phyloP scores from a whole-genome alignment of 2,329 filamentous ascomycete genomes.

The Lachnellula subtilissima region DNA sequence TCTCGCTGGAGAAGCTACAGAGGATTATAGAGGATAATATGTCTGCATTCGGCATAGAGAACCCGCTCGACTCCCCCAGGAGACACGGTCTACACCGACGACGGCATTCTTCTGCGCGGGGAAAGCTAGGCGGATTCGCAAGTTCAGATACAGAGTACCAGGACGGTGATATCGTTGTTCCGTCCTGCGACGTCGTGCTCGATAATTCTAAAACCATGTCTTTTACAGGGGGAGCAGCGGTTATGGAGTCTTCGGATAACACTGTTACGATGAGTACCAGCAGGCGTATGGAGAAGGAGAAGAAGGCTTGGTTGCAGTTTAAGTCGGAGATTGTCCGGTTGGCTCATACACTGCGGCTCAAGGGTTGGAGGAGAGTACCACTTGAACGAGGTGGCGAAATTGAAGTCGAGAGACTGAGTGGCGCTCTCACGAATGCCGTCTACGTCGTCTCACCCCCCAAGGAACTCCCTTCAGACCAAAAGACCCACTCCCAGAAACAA shows the following conservation, averaged over 20 bases:
- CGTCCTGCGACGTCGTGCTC: slow-evolving; percentile 74
- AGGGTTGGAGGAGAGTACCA: slow-evolving; percentile 83
- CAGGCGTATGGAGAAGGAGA: slow-evolving; percentile 58
- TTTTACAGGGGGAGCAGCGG: slow-evolving; percentile 55
- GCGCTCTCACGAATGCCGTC: slow-evolving; percentile 91
- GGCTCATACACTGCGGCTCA: slow-evolving; percentile 80
- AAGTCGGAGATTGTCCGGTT: slow-evolving; percentile 89
- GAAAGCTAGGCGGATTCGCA: slow-evolving; percentile 35
- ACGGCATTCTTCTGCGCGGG: slow-evolving; percentile 14
- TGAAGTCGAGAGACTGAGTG: slow-evolving; percentile 72
- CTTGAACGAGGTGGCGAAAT: slow-evolving; percentile 65
- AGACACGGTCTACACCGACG: slow-evolving; percentile 3
- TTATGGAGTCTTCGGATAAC: slow-evolving; percentile 33
- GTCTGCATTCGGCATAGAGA: slow-evolving; percentile 32
- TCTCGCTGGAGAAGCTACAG: slow-evolving; percentile 76
- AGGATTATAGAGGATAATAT: slow-evolving; percentile 69
- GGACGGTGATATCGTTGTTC: slow-evolving; percentile 78
- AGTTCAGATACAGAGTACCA: slow-evolving; percentile 83
- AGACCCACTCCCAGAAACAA: slow-evolving; percentile 21
- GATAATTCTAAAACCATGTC: slow-evolving; percentile 88
- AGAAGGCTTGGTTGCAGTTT: slow-evolving; percentile 76
- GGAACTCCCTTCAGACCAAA: slow-evolving; percentile 47
- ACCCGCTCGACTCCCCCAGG: slow-evolving; percentile 22
- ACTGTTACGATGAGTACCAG: slow-evolving; percentile 37
- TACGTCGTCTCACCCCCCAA: slow-evolving; percentile 86